Conservation (phyloP, 805 yeast species). For the Kuraishia molischiana region DNA sequence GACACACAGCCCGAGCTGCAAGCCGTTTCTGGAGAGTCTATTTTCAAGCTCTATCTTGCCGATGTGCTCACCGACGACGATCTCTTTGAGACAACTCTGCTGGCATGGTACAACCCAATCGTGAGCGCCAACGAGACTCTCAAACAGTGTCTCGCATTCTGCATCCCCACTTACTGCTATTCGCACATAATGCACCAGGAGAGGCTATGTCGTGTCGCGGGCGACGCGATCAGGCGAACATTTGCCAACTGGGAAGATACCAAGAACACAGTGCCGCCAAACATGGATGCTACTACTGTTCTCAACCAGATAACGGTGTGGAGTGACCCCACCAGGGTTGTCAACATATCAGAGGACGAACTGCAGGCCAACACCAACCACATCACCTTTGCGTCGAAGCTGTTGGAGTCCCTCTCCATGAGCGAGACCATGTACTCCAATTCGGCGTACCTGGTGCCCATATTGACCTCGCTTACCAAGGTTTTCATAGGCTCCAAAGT, state of each 20-base stretch:
- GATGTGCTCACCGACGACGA: conserved; percentile 66
- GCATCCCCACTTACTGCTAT: conserved; percentile 80
- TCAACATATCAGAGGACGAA: conserved; percentile 33
- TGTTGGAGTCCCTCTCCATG: conserved; percentile 42
- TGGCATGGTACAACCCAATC: conserved; percentile 67
- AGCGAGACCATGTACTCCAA: neutral
- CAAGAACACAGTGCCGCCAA: conserved; percentile 20
- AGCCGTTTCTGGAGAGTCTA: conserved; percentile 75
- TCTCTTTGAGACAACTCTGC: conserved; percentile 57
- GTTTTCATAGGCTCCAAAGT: neutral
- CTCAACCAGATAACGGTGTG: conserved; percentile 70
- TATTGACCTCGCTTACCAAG: neutral
- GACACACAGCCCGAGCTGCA: conserved; percentile 56
- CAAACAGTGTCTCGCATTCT: conserved; percentile 74
- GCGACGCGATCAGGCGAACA: conserved; percentile 55
- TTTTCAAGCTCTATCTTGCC: conserved; percentile 73
- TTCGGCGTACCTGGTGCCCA: neutral
- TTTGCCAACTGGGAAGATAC: conserved; percentile 30
- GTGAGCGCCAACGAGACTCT: conserved; percentile 55
- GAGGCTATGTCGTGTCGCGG: conserved; percentile 50
- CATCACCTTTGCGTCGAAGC: conserved; percentile 41
- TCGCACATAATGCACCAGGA: conserved; percentile 67
- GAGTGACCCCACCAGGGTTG: conserved; percentile 73
- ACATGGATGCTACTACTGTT: conserved; percentile 37
- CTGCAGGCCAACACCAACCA: conserved; percentile 39